Conservation (phyloP, 2,329 filamentous ascomycete species). For the Verticillium tricorpus region DNA sequence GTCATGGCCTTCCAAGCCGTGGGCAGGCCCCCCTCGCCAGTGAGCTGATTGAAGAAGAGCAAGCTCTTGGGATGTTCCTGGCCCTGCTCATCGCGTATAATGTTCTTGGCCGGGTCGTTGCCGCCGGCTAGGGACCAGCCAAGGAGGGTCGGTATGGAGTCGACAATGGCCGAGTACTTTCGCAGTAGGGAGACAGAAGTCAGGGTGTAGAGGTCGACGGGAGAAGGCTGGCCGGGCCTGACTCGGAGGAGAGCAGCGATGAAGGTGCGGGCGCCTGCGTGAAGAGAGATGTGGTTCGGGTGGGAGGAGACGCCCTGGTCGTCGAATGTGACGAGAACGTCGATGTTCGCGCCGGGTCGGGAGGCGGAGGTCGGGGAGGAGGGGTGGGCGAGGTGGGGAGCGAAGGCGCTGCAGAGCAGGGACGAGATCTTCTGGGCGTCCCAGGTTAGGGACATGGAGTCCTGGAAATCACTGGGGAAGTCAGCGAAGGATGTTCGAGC, state of each 20-base stretch:
- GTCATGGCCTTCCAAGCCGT: slow-evolving; percentile 84
- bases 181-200: slow-evolving; percentile 66
- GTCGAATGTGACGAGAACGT: slow-evolving; percentile 90
- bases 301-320: slow-evolving; percentile 75
- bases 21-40: slow-evolving; percentile 46
- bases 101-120: slow-evolving; percentile 10
- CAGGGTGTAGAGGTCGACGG: slow-evolving; percentile 82
- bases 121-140: slow-evolving; percentile 40
- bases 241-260: slow-evolving; percentile 60
- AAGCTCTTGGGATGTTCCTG: slow-evolving; percentile 54
- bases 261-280: slow-evolving; percentile 75
- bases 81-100: slow-evolving; percentile 10
- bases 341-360: slow-evolving; percentile 54
- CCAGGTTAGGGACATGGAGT: slow-evolving; percentile 84
- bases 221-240: slow-evolving; percentile 60
- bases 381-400: slow-evolving; percentile 51
- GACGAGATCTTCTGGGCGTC: slow-evolving; percentile 63
- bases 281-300: slow-evolving; percentile 89
- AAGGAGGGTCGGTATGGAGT: slow-evolving; percentile 67
- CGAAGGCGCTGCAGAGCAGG: slow-evolving; percentile 70
- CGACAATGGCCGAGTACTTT: slow-evolving; percentile 78
- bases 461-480: slow-evolving; percentile 61
- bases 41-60: slow-evolving; percentile 68
- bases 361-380: slow-evolving; percentile 22
- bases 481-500: background rate